Conservation (phyloP, 305 asterid species). For the Solanum hybrid region DNA sequence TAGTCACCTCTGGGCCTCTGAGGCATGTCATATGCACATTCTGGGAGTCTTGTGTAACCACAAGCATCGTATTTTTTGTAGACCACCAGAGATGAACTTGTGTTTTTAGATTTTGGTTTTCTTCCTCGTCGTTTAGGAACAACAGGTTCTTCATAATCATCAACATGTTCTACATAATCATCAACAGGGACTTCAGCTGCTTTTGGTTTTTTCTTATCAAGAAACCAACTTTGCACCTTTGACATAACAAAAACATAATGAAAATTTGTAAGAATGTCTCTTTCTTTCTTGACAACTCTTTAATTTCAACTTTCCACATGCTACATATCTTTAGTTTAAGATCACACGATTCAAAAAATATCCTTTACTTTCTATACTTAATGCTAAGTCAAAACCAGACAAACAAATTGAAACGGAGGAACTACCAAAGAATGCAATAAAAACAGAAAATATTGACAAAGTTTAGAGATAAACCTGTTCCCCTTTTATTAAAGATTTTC, state of each 20-base stretch:
- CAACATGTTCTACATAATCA: neutral
- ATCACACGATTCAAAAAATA: neutral
- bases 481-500: conserved; percentile 34
- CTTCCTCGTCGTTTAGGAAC: conserved; percentile 5
- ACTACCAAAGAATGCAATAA: neutral
- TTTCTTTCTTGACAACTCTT: neutral
- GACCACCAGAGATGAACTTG: neutral
- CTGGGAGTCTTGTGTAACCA: neutral
- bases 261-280: neutral
- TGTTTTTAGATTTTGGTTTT: conserved; percentile 21
- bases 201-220: conserved; percentile 21
- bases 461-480: conserved; percentile 43
- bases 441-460: neutral
- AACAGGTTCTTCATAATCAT: neutral
- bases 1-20: conserved; percentile 9
- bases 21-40: conserved; percentile 10
- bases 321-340: neutral
- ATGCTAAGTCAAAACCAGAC: neutral
- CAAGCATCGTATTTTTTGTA: neutral
- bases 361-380: neutral
- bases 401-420: neutral
- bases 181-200: conserved; percentile 16
- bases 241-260: neutral
- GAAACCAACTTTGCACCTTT: conserved; percentile 63
- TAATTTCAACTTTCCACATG: neutral